A percentile compares a stretch with the other conserved stretches of the same genome.
phyloP scores from a whole-genome alignment of 2,329 filamentous ascomycete genomes.

The Fusarium annulatum region DNA sequence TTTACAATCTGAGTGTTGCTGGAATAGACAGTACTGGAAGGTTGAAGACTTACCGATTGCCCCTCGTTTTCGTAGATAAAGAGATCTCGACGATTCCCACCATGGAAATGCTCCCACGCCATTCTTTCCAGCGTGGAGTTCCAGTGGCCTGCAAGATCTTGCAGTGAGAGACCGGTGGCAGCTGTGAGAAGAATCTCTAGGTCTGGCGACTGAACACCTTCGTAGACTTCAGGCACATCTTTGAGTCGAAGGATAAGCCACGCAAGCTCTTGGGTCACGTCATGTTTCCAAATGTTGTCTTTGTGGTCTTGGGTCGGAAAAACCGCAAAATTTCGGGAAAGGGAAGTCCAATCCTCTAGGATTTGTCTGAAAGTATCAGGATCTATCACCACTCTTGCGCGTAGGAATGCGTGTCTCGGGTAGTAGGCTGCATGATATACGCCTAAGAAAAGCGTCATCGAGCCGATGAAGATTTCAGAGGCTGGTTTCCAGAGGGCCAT shows the following conservation, averaged over 20 bases:
- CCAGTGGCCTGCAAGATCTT: not conserved
- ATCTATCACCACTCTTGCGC: not conserved
- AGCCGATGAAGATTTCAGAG: constrained; percentile 6
- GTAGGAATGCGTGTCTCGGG: not conserved
- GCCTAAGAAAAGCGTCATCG: not conserved
- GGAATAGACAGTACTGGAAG: not conserved
- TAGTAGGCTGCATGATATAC: not conserved
- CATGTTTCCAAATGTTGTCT: not conserved
- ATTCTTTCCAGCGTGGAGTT: not conserved
- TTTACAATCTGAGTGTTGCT: not conserved
- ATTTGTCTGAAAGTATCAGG: not conserved
- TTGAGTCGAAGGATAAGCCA: not conserved
- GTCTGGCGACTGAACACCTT: not conserved
- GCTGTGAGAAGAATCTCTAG: not conserved
- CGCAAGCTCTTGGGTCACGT: not conserved
- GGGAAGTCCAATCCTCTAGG: not conserved
- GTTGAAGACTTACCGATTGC: not conserved
- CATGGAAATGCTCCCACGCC: not conserved
- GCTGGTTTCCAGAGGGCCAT: not conserved
- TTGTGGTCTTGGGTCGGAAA: not conserved
- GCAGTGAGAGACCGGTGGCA: not conserved
- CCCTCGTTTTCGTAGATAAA: constrained; percentile 12
- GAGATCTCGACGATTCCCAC: not conserved
- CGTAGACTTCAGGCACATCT: not conserved
- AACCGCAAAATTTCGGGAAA: not conserved